These are phyloP conservation scores for Priceomyces haplophilus DNA, from an alignment of 805 yeast genomes.

Conservation along the genomic window DNA sequence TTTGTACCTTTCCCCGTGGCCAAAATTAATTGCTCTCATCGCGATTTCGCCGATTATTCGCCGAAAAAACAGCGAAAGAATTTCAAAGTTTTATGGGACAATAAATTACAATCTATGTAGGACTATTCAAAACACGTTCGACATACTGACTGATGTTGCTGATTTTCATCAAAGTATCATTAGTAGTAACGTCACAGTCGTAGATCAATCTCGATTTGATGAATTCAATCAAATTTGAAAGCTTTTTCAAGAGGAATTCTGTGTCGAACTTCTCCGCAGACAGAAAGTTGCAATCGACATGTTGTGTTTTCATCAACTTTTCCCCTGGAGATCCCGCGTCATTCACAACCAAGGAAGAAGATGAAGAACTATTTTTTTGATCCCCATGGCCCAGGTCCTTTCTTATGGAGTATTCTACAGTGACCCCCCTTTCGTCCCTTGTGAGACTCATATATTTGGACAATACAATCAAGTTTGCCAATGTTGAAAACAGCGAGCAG, in stretches of 20 bases:
- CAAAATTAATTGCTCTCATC: neutral
- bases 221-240: constrained; percentile 11
- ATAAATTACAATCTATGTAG: neutral
- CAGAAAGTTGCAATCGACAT: neutral
- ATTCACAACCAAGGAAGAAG: too few relatives aligned
- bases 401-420: neutral
- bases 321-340: neutral
- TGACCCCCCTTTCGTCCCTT: neutral
- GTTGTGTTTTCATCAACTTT: neutral
- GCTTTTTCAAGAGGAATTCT: constrained; percentile 9
- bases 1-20: neutral
- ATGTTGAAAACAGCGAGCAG: constrained; percentile 14
- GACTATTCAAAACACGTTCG: constrained; percentile 12
- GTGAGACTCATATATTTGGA: constrained; percentile 11
- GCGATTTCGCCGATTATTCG: constrained; percentile 7
- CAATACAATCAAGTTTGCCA: constrained; percentile 18
- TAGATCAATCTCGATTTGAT: constrained; percentile 11
- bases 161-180: constrained; percentile 16
- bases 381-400: constrained; percentile 1
- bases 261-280: constrained; percentile 6
- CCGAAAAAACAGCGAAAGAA: constrained; percentile 4
- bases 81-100: constrained; percentile 5
- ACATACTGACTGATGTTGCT: constrained; percentile 17
- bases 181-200: constrained; percentile 8
- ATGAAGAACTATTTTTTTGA: too few relatives aligned